A percentile compares a stretch with the other conserved stretches of the same genome.
Conservation (phyloP, 352 stramenopile species). For the Phytophthora pseudosyringae region DNA sequence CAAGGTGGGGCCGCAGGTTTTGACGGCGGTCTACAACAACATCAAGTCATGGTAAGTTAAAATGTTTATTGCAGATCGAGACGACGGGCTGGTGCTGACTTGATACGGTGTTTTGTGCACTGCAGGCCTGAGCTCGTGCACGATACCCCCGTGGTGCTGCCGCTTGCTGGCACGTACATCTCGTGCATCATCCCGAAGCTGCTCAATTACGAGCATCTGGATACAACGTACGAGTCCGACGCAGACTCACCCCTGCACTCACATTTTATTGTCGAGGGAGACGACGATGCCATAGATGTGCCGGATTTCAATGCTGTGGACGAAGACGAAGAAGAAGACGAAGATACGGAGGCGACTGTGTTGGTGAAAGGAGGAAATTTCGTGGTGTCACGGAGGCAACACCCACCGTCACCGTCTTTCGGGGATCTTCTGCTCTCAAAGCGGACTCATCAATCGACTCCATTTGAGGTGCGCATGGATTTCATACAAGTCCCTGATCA, state of each 20-base stretch:
- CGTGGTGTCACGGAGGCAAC: constrained; percentile 40
- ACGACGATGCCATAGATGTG: constrained; percentile 45
- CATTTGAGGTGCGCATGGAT: constrained; percentile 57
- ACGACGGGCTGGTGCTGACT: constrained; percentile 1
- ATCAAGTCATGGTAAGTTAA: constrained; percentile 64
- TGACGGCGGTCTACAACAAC: constrained; percentile 78
- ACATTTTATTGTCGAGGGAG: constrained; percentile 65
- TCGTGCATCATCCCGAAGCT: constrained; percentile 76
- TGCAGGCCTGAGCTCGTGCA: constrained; percentile 61
- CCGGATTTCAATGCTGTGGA: constrained; percentile 43
- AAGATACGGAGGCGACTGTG: constrained; percentile 33
- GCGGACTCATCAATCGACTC: constrained; percentile 47
- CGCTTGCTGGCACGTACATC: constrained; percentile 79
- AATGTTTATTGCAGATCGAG: neutral
- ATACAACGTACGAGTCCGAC: constrained; percentile 42
- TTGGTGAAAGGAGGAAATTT: constrained; percentile 57
- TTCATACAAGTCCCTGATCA: too few species aligned
- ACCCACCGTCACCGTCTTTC: constrained; percentile 66
- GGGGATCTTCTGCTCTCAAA: constrained; percentile 76
- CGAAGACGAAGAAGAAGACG: constrained; percentile 36
- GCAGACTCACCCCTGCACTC: constrained; percentile 45
- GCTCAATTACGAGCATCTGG: constrained; percentile 58
- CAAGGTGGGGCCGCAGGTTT: constrained; percentile 65
- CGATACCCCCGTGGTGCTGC: constrained; percentile 56
- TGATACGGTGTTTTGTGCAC: neutral